These are phyloP conservation scores for Cubamyces sp. DNA, from an alignment of 768 basidiomycete species.

Conservation along the genomic window DNA sequence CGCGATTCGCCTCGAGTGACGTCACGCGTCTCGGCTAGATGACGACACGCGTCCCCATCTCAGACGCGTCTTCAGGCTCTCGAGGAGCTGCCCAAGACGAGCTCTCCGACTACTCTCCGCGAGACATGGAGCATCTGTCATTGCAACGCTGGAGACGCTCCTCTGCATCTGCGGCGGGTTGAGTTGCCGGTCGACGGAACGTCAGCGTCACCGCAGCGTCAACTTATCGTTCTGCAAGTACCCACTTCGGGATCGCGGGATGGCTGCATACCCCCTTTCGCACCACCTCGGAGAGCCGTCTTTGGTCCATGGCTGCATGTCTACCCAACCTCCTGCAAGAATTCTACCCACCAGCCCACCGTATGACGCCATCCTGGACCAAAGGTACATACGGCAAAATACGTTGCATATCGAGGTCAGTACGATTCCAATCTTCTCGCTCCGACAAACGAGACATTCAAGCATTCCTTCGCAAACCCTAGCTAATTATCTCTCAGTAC, in stretches of 20 bases:
- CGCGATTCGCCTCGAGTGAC: constrained; percentile 1
- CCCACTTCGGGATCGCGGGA: not conserved
- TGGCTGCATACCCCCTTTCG: not conserved
- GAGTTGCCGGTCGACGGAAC: not conserved
- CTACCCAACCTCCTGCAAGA: not conserved
- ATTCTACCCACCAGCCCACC: not conserved
- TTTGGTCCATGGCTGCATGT: not conserved
- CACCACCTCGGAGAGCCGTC: constrained; percentile 4
- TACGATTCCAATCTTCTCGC: not conserved
- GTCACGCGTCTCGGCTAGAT: constrained; percentile 21
- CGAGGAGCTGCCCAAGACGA: too few species aligned
- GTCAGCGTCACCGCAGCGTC: constrained; percentile 1
- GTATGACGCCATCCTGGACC: not conserved
- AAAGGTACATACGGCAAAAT: not conserved
- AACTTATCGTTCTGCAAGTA: not conserved
- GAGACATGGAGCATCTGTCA: not conserved
- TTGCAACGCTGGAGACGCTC: not conserved
- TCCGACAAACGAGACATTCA: not conserved
- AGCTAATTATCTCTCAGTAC: not conserved
- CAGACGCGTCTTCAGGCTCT: constrained; percentile 12
- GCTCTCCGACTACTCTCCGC: too few species aligned
- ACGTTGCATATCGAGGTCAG: not conserved
- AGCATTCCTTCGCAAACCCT: not conserved
- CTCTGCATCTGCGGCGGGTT: too few species aligned
- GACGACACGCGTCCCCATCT: constrained; percentile 22